Evolutionary conservation across 148 eudicot genomes (phyloP).

Genomic region (Simmondsia chinensis): DNA sequence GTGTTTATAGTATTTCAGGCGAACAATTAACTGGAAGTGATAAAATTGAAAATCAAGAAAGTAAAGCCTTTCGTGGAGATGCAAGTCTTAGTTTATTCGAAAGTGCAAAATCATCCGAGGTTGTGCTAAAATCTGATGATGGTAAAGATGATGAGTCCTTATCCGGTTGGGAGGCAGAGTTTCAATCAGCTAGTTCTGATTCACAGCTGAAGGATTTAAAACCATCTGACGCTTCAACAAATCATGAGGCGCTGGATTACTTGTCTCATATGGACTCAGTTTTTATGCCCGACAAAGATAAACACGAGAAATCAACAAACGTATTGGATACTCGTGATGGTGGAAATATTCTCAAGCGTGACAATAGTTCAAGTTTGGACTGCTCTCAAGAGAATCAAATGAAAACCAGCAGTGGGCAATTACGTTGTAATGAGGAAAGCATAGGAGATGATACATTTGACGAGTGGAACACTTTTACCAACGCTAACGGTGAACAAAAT

Average conservation of each 20-base stretch:
- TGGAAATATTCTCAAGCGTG: constrained; percentile 5
- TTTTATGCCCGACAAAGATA: constrained; percentile 21
- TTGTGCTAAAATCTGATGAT: constrained; percentile 23
- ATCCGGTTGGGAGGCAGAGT: constrained; percentile 85
- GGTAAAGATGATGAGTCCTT: constrained; percentile 18
- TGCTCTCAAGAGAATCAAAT: constrained; percentile 30
- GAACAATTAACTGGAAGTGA: constrained; percentile 17
- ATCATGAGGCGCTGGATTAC: constrained; percentile 25
- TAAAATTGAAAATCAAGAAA: constrained; percentile 14
- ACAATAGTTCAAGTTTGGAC: constrained; percentile 19
- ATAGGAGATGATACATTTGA: constrained; percentile 11
- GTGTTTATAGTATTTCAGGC: constrained; percentile 10
- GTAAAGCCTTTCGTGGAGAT: constrained; percentile 19
- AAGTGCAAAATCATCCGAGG: constrained; percentile 17
- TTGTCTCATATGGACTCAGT: constrained; percentile 34
- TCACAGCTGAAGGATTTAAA: constrained; percentile 7
- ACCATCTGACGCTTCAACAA: constrained; percentile 10
- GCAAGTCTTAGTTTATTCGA: constrained; percentile 30
- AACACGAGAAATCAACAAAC: constrained; percentile 15
- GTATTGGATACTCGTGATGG: constrained; percentile 13
- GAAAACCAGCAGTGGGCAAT: constrained; percentile 8
- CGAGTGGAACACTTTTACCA: constrained; percentile 15
- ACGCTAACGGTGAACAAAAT: constrained; percentile 9
- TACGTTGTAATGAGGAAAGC: neutral
- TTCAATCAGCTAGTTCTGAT: constrained; percentile 45